Evolutionary conservation across 1,284 basidiomycete species (phyloP), one percentile per base, ranked within the genome.

Genomic region (Melanopsichium pennsylvanicum): DNA sequence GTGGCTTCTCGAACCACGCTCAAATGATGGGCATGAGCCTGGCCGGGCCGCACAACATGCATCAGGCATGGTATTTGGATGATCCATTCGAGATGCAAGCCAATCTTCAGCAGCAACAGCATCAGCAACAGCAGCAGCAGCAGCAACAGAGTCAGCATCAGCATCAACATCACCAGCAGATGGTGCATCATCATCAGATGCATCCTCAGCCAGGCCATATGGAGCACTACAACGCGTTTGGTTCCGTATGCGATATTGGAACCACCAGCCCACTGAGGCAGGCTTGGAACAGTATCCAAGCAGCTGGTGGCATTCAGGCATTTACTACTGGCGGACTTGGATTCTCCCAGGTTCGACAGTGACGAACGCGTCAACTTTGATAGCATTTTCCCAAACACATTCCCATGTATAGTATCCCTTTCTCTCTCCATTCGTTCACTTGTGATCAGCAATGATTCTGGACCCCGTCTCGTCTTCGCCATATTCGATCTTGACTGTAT

Each of bases 281-380:
- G 56, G 56, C 55, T 3, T 70, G 67, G 67, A 63, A 62, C 51
- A 69, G 59, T 38, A 69, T 69, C 50, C 66, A 69, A 45, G 59
- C 59, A 3, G 66, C 66, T 2, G 66, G 66, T 12, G 66, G 66
- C 16, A 59, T 69, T 12, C 59, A 69, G 46, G 66, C 66, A n/a
- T 69, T 69, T 19, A 62, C n/a, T n/a, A n/a, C 66, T 11, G 50
- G 44, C 23, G 43, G 27, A 2, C 40, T 42, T 21, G 60, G 44
- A 5, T 63, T 63, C 18, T 40, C 52, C 7, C 52, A 56, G 31
- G 39, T 48, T 2, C 42, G 59, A 29, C 60, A 56, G 48, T 63
- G 44, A 57, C n/a, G 40, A 1, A 15, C 18, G n/a, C n/a, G n/a
- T n/a, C 3, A 4, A 12, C 38, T 18, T 41, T 7, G 7, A 16